phyloP scores from a whole-genome alignment of 2,329 filamentous ascomycete genomes.

The Monilinia fructicola region DNA sequence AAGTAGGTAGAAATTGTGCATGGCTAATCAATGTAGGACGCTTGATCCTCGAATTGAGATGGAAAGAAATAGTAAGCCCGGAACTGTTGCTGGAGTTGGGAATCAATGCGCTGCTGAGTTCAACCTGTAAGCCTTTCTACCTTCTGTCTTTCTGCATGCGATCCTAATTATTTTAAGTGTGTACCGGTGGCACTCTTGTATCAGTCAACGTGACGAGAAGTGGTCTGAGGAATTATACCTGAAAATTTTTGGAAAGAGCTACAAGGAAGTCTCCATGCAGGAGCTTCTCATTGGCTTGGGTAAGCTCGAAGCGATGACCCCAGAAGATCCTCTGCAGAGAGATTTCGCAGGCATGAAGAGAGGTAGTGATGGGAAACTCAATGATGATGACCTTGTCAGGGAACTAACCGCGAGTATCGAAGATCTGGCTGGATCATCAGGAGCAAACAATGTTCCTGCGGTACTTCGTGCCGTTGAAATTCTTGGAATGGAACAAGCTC shows the following conservation, averaged over 20 bases:
- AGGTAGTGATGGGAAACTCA: conserved; percentile 62
- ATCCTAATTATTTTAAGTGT: conserved; percentile 42
- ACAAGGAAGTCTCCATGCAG: conserved; percentile 45
- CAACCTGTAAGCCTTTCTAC: conserved; percentile 54
- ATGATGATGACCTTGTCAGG: conserved; percentile 74
- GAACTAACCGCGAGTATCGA: conserved; percentile 68
- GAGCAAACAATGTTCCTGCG: conserved; percentile 70
- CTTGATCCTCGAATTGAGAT: conserved; percentile 74
- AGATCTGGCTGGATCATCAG: conserved; percentile 68
- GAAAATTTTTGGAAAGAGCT: conserved; percentile 22
- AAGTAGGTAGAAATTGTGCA: too few relatives aligned
- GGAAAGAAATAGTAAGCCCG: conserved; percentile 55
- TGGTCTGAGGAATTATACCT: conserved; percentile 69
- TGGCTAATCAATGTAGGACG: conserved; percentile 43
- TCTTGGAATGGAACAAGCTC: conserved; percentile 72
- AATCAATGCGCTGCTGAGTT: conserved; percentile 85
- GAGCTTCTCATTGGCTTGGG: conserved; percentile 63
- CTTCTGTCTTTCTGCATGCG: too few relatives aligned
- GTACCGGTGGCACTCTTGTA: conserved; percentile 82
- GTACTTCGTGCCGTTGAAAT: conserved; percentile 74
- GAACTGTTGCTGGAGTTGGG: conserved; percentile 59
- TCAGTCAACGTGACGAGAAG: conserved; percentile 70
- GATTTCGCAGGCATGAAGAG: conserved; percentile 66
- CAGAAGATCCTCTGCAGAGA: conserved; percentile 65
- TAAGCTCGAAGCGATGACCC: conserved; percentile 60